Conservation (phyloP, 306 rosid genomes). For the Acacia acuminata region DNA sequence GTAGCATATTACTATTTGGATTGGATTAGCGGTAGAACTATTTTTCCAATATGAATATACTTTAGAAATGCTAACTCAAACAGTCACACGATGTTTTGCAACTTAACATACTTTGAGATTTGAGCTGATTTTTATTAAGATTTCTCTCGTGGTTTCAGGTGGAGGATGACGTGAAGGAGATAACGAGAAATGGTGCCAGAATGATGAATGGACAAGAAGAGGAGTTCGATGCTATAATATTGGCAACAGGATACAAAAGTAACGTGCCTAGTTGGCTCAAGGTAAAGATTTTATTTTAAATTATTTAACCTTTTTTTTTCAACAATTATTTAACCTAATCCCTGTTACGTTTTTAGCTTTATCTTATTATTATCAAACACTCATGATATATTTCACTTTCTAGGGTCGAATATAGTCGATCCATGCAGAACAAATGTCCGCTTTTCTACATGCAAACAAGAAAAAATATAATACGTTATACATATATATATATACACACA, state of each 20-base stretch:
- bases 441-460: conserved; percentile 65
- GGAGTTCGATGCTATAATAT: conserved; percentile 85
- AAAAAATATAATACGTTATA: neutral
- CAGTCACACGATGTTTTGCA: too few species aligned
- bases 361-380: conserved; percentile 62
- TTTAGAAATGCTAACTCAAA: too few species aligned
- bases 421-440: conserved; percentile 58
- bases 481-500: too few species aligned
- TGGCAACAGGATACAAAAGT: conserved; percentile 99
- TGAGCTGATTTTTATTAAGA: neutral
- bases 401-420: conserved; percentile 18
- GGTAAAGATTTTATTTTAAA: conserved; percentile 44
- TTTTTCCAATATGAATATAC: too few species aligned
- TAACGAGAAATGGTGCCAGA: conserved; percentile 80
- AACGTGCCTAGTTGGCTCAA: conserved; percentile 96
- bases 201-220: conserved; percentile 84
- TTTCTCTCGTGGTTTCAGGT: conserved; percentile 43
- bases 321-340: neutral
- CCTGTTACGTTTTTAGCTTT: conserved; percentile 38
- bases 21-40: too few species aligned
- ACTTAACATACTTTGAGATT: neutral
- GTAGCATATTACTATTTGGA: too few species aligned
- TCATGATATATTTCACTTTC: conserved; percentile 57
- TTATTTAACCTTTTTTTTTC: conserved; percentile 1
- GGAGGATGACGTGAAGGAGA: conserved; percentile 80